A percentile compares a stretch with the other conserved stretches of the same genome.
These are phyloP conservation scores for Hypoxylon rickii DNA, from an alignment of 495 filamentous ascomycete species.

Conservation along the genomic window DNA sequence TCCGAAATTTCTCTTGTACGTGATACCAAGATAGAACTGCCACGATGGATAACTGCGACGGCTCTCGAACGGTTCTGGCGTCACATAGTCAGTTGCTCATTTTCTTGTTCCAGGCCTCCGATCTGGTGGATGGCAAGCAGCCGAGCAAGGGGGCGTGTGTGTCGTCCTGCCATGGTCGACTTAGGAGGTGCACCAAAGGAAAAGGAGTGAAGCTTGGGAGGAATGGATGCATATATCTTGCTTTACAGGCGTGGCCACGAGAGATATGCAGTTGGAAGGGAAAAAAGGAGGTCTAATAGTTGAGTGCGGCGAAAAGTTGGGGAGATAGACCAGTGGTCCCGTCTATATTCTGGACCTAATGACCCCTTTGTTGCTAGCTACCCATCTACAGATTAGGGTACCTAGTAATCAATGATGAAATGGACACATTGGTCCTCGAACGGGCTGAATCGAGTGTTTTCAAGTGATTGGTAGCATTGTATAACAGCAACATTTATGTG, in stretches of 20 bases:
- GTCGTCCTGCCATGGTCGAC: not conserved
- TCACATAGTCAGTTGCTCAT: constrained; percentile 5
- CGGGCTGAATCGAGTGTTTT: not conserved
- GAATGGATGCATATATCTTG: constrained; percentile 28
- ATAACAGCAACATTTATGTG: too few relatives aligned
- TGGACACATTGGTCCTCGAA: constrained; percentile 6
- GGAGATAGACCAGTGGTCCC: constrained; percentile 20
- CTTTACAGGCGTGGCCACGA: constrained; percentile 1
- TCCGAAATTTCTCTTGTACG: constrained; percentile 26
- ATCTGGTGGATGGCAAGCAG: constrained; percentile 5
- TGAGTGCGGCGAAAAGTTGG: constrained; percentile 7
- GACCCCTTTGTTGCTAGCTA: constrained; percentile 20
- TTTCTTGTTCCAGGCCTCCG: constrained; percentile 1
- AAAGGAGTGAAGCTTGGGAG: not conserved
- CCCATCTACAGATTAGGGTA: too few relatives aligned
- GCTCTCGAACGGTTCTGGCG: not conserved
- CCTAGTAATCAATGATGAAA: constrained; percentile 18
- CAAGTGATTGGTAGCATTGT: too few relatives aligned
- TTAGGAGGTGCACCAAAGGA: not conserved
- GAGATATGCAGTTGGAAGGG: constrained; percentile 4
- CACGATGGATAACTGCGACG: constrained; percentile 5
- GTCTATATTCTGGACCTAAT: constrained; percentile 23
- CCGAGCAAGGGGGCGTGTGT: not conserved
- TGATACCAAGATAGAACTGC: constrained; percentile 37
- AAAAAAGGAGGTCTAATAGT: constrained; percentile 23